phyloP scores from a whole-genome alignment of 148 eudicot species.

The Chenopodium album region DNA sequence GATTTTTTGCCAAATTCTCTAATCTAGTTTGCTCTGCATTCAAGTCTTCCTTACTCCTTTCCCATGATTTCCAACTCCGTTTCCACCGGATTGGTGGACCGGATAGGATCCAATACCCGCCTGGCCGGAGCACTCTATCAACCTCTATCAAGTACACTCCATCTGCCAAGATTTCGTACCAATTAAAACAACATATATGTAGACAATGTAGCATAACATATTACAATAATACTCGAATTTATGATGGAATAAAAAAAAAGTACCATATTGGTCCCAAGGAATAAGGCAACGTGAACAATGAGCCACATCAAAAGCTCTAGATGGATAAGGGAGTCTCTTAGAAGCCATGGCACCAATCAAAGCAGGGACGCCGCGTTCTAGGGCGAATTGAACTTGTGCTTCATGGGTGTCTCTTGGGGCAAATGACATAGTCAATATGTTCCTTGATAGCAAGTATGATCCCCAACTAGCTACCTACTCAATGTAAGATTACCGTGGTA shows the following conservation, averaged over 20 bases:
- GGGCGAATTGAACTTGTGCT: conserved; percentile 80
- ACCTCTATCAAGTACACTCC: conserved; percentile 71
- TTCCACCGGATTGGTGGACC: conserved; percentile 66
- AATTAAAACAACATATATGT: not conserved
- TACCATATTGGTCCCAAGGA: conserved; percentile 77
- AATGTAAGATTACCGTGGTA: too few species aligned
- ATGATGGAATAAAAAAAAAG: not conserved
- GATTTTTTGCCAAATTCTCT: conserved; percentile 59
- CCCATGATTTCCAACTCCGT: conserved; percentile 66
- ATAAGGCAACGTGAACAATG: conserved; percentile 88
- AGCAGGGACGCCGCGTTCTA: conserved; percentile 75
- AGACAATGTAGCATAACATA: too few species aligned
- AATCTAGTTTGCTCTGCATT: conserved; percentile 63
- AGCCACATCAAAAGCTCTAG: conserved; percentile 77
- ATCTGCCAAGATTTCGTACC: conserved; percentile 28
- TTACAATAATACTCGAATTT: too few species aligned
- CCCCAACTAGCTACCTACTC: conserved; percentile 66
- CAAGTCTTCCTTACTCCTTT: conserved; percentile 61
- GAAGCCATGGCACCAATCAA: conserved; percentile 61
- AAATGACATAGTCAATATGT: conserved; percentile 63
- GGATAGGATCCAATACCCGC: conserved; percentile 78
- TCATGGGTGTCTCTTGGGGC: conserved; percentile 77
- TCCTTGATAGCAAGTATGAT: conserved; percentile 58
- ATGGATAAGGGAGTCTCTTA: conserved; percentile 67
- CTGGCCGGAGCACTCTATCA: conserved; percentile 70